Percentiles rank a stretch among this genome's conserved stretches.
Conservation (phyloP, 345 rosid species). For the Melastoma malabathricum region DNA sequence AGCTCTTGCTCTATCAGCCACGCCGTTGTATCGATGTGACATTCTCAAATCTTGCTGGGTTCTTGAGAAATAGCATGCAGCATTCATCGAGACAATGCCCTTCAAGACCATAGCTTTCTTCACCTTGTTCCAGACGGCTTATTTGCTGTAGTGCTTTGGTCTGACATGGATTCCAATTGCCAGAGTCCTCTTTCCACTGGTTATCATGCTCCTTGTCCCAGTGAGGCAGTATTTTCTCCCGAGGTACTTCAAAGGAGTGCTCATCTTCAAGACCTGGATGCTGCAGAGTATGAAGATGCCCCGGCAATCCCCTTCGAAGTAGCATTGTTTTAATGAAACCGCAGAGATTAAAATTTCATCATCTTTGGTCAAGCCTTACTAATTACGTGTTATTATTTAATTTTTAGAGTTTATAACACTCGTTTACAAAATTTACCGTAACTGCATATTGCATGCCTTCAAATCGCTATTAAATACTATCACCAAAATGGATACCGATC, state of each 20-base stretch:
- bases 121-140: conserved; percentile 55
- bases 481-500: conserved; percentile 12
- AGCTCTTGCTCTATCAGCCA: no score
- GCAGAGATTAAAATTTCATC: no score
- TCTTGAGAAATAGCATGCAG: conserved; percentile 40
- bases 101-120: conserved; percentile 44
- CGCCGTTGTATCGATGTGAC: not conserved
- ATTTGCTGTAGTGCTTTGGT: conserved; percentile 57
- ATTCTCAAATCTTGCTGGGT: conserved; percentile 24
- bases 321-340: conserved; percentile 7
- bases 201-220: conserved; percentile 74
- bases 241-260: conserved; percentile 53
- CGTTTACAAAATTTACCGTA: no score
- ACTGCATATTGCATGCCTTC: no score
- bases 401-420: no score
- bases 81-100: conserved; percentile 60
- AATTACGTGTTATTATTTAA: no score
- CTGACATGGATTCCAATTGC: conserved; percentile 74
- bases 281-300: conserved; percentile 69
- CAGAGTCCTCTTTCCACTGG: conserved; percentile 58
- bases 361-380: no score
- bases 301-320: conserved; percentile 44
- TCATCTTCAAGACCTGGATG: conserved; percentile 71
- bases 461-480: no score
- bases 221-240: conserved; percentile 56